These are phyloP conservation scores for Penicillium concentricum DNA, from an alignment of 2,329 filamentous ascomycete genomes.

Conservation along the genomic window DNA sequence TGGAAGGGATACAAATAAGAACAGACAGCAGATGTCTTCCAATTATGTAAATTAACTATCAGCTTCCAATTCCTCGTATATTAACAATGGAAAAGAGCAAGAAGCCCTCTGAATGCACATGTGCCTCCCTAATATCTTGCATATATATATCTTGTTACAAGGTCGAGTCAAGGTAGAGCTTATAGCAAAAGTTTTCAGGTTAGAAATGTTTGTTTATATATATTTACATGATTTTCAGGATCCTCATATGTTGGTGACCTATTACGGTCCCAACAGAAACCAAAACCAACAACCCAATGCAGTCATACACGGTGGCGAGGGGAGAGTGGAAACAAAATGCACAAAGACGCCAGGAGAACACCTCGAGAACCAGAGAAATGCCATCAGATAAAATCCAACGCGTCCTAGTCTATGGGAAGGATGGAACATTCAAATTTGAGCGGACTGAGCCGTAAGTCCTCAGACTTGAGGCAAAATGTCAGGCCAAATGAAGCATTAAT, in stretches of 20 bases:
- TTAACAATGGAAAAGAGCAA: too few relatives aligned
- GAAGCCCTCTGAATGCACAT: too few relatives aligned
- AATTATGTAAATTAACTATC: too few relatives aligned
- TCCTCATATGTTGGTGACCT: not conserved
- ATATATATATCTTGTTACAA: not conserved
- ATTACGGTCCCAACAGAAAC: slow-evolving; percentile 3
- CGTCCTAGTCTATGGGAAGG: slow-evolving; percentile 21
- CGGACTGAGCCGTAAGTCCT: not conserved
- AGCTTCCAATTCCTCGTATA: too few relatives aligned
- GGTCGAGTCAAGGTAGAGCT: not conserved
- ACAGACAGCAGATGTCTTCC: too few relatives aligned
- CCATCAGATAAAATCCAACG: slow-evolving; percentile 22
- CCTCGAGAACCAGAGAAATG: slow-evolving; percentile 22
- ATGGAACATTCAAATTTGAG: not conserved
- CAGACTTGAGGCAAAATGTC: not conserved
- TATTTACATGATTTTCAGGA: slow-evolving; percentile 10
- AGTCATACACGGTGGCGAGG: slow-evolving; percentile 25
- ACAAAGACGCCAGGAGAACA: slow-evolving; percentile 25
- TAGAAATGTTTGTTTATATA: not conserved
- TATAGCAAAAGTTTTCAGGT: too few relatives aligned
- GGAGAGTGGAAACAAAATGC: slow-evolving; percentile 32
- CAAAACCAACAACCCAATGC: slow-evolving; percentile 15
- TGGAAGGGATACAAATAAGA: too few relatives aligned
- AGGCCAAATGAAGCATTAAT: slow-evolving; percentile 22
- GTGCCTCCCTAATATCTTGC: too few relatives aligned